A percentile compares a stretch with the other conserved stretches of the same genome.
phyloP scores from a whole-genome alignment of 2,329 filamentous ascomycete genomes.

The Aureobasidium leucospermi region DNA sequence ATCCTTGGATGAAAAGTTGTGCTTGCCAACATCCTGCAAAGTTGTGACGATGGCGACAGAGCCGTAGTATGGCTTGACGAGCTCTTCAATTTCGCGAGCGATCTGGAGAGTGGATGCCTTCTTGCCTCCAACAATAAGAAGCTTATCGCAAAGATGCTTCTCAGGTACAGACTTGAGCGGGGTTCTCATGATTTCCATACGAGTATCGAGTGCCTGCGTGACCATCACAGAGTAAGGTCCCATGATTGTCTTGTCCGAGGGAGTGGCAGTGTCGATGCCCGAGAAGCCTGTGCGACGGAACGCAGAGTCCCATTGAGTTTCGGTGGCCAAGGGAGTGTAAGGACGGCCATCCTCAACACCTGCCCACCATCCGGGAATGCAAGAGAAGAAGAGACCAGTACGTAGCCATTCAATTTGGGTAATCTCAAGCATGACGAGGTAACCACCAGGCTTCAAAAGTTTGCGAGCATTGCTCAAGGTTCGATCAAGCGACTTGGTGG shows the following conservation, averaged over 20 bases:
- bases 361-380: constrained; percentile 32
- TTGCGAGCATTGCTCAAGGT: constrained; percentile 20
- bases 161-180: neutral
- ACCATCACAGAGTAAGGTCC: constrained; percentile 2
- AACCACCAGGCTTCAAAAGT: constrained; percentile 24
- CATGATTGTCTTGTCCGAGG: neutral
- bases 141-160: neutral
- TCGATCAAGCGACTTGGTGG: constrained; percentile 19
- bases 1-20: neutral
- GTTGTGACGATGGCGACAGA: neutral
- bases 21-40: neutral
- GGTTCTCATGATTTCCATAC: constrained; percentile 1
- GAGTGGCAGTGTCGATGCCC: constrained; percentile 22
- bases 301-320: constrained; percentile 27
- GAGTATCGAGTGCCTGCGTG: neutral
- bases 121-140: neutral
- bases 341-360: constrained; percentile 23
- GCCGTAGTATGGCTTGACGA: neutral
- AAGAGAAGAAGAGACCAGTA: constrained; percentile 25
- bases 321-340: constrained; percentile 23
- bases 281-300: constrained; percentile 29
- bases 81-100: neutral
- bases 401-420: constrained; percentile 24
- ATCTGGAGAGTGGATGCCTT: neutral
- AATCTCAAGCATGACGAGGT: constrained; percentile 21